phyloP scores from a whole-genome alignment of 225 moss, liverwort and hornwort genomes.

The Physcomitrellopsis africana region DNA sequence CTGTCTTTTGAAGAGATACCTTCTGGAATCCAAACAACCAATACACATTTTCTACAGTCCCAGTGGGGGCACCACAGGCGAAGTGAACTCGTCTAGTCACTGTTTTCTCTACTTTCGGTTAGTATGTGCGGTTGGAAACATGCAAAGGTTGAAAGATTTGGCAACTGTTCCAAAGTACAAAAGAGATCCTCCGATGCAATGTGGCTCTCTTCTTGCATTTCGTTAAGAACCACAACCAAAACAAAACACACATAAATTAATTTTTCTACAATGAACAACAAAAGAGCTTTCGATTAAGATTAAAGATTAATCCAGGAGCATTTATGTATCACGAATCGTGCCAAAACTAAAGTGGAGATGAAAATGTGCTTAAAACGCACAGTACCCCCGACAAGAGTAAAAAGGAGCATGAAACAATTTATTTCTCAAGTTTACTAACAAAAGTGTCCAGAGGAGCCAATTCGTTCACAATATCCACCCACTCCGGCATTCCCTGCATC shows the following conservation, averaged over 20 bases:
- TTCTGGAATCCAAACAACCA: not conserved
- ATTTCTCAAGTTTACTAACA: constrained; percentile 66
- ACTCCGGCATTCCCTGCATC: constrained; percentile 63
- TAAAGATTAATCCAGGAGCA: not conserved
- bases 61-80: not conserved
- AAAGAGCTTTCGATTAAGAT: not conserved
- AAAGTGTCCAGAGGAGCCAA: constrained; percentile 85
- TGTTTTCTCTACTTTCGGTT: too few species aligned
- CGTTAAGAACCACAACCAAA: not conserved
- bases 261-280: not conserved
- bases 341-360: not conserved
- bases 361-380: constrained; percentile 10
- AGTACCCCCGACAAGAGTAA: constrained; percentile 12
- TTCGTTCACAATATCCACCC: constrained; percentile 82
- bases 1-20: not conserved
- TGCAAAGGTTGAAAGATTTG: too few species aligned
- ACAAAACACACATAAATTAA: not conserved
- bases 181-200: too few species aligned
- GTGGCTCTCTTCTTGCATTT: not conserved
- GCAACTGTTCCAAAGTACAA: too few species aligned
- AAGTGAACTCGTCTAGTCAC: too few species aligned
- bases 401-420: constrained; percentile 16
- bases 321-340: not conserved
- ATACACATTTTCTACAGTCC: not conserved
- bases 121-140: too few species aligned